These are phyloP conservation scores for Rhododendron kiyosumense DNA, from an alignment of 148 eudicot species.

Conservation along the genomic window DNA sequence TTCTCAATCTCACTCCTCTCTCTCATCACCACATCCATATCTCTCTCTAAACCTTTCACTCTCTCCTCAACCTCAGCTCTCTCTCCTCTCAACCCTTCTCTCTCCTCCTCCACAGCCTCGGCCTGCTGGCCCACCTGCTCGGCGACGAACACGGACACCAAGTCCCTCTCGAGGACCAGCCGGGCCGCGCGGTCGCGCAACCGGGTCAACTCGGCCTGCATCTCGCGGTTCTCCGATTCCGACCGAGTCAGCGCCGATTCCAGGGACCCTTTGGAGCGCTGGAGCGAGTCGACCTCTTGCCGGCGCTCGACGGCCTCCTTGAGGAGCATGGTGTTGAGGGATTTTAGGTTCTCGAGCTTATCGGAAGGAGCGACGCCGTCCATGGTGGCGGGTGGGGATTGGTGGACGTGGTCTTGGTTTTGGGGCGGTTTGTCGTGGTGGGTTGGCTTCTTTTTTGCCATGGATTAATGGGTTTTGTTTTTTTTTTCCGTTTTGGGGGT, in stretches of 20 bases:
- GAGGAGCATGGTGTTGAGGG: conserved; percentile 47
- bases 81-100: conserved; percentile 26
- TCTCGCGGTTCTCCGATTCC: conserved; percentile 27
- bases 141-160: conserved; percentile 29
- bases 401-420: conserved; percentile 12
- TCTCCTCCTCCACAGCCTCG: conserved; percentile 22
- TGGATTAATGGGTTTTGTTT: conserved; percentile 16
- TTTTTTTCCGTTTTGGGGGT: background rate
- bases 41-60: conserved; percentile 31
- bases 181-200: conserved; percentile 22
- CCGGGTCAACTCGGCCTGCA: conserved; percentile 38
- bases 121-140: conserved; percentile 19
- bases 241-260: conserved; percentile 49
- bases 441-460: conserved; percentile 72
- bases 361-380: conserved; percentile 26
- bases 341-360: conserved; percentile 47
- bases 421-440: conserved; percentile 25
- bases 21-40: conserved; percentile 25
- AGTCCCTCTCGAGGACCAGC: conserved; percentile 34
- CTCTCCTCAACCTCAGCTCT: conserved; percentile 26
- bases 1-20: conserved; percentile 42
- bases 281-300: conserved; percentile 43
- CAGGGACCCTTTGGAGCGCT: conserved; percentile 36
- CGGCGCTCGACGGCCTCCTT: conserved; percentile 48
- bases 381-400: conserved; percentile 20